Evolutionary conservation across 2,329 filamentous ascomycete genomes (phyloP), one percentile per base, ranked within the genome.

Genomic region (Spiromastix sp.): DNA sequence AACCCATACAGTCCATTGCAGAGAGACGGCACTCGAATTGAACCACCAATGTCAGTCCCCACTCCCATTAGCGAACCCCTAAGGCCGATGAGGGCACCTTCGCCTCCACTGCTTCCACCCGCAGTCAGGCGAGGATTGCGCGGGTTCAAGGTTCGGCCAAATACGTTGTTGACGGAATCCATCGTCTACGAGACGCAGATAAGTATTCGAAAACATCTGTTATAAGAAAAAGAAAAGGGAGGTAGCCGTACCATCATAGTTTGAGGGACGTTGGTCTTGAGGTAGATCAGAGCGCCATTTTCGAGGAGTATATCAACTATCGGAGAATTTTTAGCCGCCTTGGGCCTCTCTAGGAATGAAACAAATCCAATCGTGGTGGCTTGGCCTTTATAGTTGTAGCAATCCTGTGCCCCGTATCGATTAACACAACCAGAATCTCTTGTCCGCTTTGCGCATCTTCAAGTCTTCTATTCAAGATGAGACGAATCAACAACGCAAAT

Each of bases 201-300:
- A n/a, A n/a, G n/a, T n/a, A n/a, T n/a, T n/a, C n/a, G n/a, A n/a
- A n/a, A n/a, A n/a, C n/a, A n/a, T n/a, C n/a, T n/a, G n/a, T n/a
- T n/a, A n/a, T n/a, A n/a, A n/a, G n/a, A n/a, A n/a, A n/a, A n/a
- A n/a, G n/a, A n/a, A n/a, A n/a, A n/a, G n/a, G n/a, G n/a, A n/a
- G n/a, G n/a, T n/a, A n/a, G n/a, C n/a, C n/a, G 51, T 11, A 65
- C 62, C 49, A 63, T 61, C 38, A 75, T 54, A 0, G 70, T 70
- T 40, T 75, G 71, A 2, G 79, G 78, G 2, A 82, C 63, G 44
- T 81, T 82, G 0, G 79, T 83, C 56, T 83, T 83, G 45, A 72
- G 70, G 45, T 81, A 80, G 13, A 79, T 56, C 0, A 84, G 66
- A 1, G 78, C 78, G 1, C 80, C 80, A 0, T 74, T 63, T 13